Evolutionary conservation across 441 rosid genomes (phyloP), one percentile per base, ranked within the genome.

Genomic region (Adansonia madagascariensis): DNA sequence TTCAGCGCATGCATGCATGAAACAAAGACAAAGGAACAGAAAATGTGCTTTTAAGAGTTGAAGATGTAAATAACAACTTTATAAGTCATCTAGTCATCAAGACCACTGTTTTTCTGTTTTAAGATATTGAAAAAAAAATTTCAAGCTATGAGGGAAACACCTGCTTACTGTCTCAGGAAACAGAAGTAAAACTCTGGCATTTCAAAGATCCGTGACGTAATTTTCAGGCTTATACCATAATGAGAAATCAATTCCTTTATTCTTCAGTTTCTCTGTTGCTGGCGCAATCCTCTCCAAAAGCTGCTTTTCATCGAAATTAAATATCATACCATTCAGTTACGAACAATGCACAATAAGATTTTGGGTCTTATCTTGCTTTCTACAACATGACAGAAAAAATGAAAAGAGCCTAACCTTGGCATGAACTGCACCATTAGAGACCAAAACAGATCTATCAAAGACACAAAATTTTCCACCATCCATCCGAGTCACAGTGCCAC

Each of bases 381-480:
- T 46, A 56, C 8, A 78, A 43, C 20, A 65, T 75, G n/a, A 12
- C 17, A 22, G 12, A 69, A 52, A 74, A 61, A 56, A 72, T 6
- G 12, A 4, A 50, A 52, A 27, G 44, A 69, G 55, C 64, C 73
- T 80, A 76, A 91, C 96, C 94, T 95, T 92, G 49, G 86, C 80
- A 79, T 95, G 99, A 80, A 92, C 78, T 61, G 80, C 86, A 14
- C 94, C 93, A 24, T 95, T 95, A 35, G 98, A 95, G 44, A 93
- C 99, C 89, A 95, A 82, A 78, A 92, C 89, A 60, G 98, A 93
- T 81, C 96, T 88, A 83, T 95, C 96, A 52, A 92, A 95, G 44
- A 90, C 93, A 56, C 88, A 81, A 80, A 95, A 92, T 72, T 92
- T 91, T 73, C 85, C 90, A 60, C 98, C 97, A 14, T 95, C 98